phyloP scores from a whole-genome alignment of 805 yeast genomes.

The Ogataea henricii region DNA sequence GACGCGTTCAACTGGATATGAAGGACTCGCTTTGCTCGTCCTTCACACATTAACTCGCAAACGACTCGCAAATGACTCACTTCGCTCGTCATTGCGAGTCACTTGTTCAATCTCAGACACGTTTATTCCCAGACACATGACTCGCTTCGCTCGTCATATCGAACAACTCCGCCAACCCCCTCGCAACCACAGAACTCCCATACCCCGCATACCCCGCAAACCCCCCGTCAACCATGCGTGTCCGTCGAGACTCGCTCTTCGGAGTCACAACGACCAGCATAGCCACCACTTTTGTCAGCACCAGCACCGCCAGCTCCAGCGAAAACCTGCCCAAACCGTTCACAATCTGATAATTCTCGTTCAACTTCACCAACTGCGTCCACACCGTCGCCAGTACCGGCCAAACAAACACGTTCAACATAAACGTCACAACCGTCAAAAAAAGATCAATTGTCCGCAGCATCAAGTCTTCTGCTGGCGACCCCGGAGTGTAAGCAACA shows the following conservation, averaged over 20 bases:
- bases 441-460: constrained; percentile 5
- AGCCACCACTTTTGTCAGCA: constrained; percentile 2
- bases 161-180: too few species aligned
- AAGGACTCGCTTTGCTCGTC: too few species aligned
- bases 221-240: background rate
- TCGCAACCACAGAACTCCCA: background rate
- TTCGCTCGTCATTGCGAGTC: too few species aligned
- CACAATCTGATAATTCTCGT: constrained; percentile 12
- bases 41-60: too few species aligned
- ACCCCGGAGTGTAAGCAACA: background rate
- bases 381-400: constrained; percentile 7
- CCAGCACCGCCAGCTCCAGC: background rate
- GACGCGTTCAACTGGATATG: too few species aligned
- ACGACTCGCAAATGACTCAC: too few species aligned
- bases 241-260: background rate
- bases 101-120: too few species aligned
- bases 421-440: background rate
- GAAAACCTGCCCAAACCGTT: background rate
- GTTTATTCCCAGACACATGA: too few species aligned
- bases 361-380: constrained; percentile 9
- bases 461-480: constrained; percentile 3
- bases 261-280: background rate
- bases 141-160: too few species aligned
- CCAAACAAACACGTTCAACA: background rate
- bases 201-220: too few species aligned